Evolutionary conservation across 345 rosid species (phyloP), one percentile per base, ranked within the genome.

Genomic region (Lenwebbia sp.): DNA sequence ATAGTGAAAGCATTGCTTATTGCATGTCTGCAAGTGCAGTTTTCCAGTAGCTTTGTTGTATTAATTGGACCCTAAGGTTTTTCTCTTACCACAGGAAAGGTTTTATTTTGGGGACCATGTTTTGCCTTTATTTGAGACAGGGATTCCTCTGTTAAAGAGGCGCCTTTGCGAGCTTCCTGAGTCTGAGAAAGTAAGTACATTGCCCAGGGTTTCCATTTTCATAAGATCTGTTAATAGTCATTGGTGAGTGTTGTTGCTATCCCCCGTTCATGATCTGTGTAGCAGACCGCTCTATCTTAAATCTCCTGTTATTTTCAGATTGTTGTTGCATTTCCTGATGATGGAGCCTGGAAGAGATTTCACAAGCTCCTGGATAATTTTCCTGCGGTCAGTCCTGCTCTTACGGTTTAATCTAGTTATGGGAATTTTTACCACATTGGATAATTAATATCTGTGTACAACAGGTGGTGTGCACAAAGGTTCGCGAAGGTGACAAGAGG

Each of bases 341-440:
- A 97, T 90, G 99, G 99, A 89, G 99, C 99, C 65, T 97, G 99
- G 98, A 97, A 97, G 92, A 96, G 99, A 86, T 97, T 96, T 91
- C 99, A 97, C 94, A 95, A 94, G 92, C 91, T 92, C 88, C 91
- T 97, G 89, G 97, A 93, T 91, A 91, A 94, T 86, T 97, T 92
- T 86, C 98, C 98, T 26, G 92, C 87, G 91, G 99, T 97, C 82
- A 84, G 95, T 93, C 87, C 26, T 81, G 23, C 25, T 78, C 26
- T 40, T 60, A 33, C 13, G 15, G 58, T n/a, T 30, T 41, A 76
- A 22, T 13, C 70, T 54, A 54, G 57, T 58, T 40, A 47, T 28
- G 14, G 12, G 15, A 11, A 19, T 10, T 76, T 84, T 52, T 70
- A 37, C 25, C 81, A 50, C 47, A 1, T 74, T 28, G 57, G 4